phyloP scores from a whole-genome alignment of 305 asterid species.

The Plantago coronopus region DNA sequence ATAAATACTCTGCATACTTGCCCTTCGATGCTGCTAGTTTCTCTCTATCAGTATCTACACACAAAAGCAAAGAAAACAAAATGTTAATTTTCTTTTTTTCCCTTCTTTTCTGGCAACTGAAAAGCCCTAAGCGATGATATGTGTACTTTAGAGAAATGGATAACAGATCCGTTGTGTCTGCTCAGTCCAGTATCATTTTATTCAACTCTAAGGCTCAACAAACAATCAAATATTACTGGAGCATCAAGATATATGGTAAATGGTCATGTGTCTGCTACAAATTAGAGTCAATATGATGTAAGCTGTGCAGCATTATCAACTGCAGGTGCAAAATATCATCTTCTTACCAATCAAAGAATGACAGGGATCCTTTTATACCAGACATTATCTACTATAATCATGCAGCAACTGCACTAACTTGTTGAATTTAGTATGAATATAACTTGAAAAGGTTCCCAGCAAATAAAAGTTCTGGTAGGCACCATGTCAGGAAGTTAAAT shows the following conservation, averaged over 20 bases:
- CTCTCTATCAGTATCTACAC: slow-evolving; percentile 67
- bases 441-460: too few relatives aligned
- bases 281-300: not conserved
- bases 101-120: not conserved
- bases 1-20: slow-evolving; percentile 63
- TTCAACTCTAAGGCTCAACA: not conserved
- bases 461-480: too few relatives aligned
- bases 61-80: not conserved
- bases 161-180: not conserved
- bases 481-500: too few relatives aligned
- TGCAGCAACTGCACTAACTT: not conserved
- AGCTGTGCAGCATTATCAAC: not conserved
- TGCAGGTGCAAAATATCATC: too few relatives aligned
- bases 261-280: too few relatives aligned
- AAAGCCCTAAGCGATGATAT: too few relatives aligned
- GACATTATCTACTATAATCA: not conserved
- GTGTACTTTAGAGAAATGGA: not conserved
- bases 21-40: slow-evolving; percentile 64
- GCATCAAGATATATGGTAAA: too few relatives aligned
- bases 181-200: not conserved
- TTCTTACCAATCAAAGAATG: too few relatives aligned
- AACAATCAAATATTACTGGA: too few relatives aligned
- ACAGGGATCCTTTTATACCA: not conserved
- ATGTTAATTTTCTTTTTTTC: slow-evolving; percentile 5
- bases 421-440: too few relatives aligned